Base-by-base conservation (phyloP, 768 basidiomycete species). In the Boletellus sp. region DNA sequence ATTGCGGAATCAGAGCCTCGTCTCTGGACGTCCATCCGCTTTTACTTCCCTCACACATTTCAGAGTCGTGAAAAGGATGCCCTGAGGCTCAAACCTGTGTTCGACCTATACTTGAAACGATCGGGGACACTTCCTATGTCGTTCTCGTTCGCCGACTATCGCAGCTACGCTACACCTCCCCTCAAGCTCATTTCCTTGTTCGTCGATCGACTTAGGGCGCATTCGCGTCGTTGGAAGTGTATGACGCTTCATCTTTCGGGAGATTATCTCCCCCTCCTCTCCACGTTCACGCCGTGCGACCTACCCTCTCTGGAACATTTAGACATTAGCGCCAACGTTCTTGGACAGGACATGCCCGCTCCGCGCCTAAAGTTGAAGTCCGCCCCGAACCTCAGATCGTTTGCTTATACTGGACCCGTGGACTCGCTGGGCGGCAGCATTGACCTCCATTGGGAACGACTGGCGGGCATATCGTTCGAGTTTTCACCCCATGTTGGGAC, bases 1-100 rank as follows among this genome's bases (percentile, higher is more conserved):
- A 13, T 59, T 6, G 44, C 35, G 3, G 39, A 48, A 38, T 53
- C 47, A 17, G 20, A 53, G 3, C 52, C 59, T 3, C 31, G 8
- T 17, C 53, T 66, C 1, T 66, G 65, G 65, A 51, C 50, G 3
- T 54, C 54, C 23, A 54, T 66, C 31, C 48, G 36, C 10, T 16
- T 66, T 9, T 42, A 45, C 39, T 44, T 65, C 20, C 4, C 24
- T 26, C 24, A 26, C 48, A 48, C 16, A 3, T 6, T 9, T 17
- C 24, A 11, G 10, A 20, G 13, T 7, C 47, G 44, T 0, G 23
- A 38, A 17, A n/a, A 53, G 33, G 48, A 56, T 26, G 28, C 48
- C 3, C 9, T 13, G 16, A 45, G 34, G 11, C 5, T 28, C 1
- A 11, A 11, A 16, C 17, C 55, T 22, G 6, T 33, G 4, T 26